Evolutionary conservation across 257 asterid genomes (phyloP).

Genomic region (Nicotiana obtusifolia): DNA sequence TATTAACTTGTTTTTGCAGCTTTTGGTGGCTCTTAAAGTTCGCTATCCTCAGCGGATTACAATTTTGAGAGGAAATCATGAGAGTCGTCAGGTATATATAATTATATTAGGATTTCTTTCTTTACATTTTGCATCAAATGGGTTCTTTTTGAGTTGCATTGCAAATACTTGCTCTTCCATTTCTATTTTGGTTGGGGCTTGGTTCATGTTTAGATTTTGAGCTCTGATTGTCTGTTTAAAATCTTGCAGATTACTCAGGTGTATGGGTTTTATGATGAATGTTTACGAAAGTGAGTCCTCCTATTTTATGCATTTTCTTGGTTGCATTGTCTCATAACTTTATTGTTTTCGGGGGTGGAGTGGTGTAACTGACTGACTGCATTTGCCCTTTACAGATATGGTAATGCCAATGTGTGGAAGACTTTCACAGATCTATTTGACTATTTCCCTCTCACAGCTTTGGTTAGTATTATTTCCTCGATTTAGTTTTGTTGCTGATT

Average conservation of each 20-base stretch:
- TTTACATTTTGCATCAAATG: neutral
- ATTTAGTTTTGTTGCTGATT: neutral
- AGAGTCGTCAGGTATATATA: constrained; percentile 58
- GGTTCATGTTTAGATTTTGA: neutral
- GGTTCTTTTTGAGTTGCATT: neutral
- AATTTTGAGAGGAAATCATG: constrained; percentile 79
- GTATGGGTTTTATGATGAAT: constrained; percentile 52
- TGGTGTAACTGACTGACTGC: constrained; percentile 1
- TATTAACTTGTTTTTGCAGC: constrained; percentile 23
- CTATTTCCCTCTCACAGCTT: constrained; percentile 89
- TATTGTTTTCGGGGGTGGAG: neutral
- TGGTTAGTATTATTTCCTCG: constrained; percentile 50
- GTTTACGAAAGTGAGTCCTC: constrained; percentile 49
- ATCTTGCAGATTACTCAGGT: constrained; percentile 50
- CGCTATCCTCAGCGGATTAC: constrained; percentile 46
- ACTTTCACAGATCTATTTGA: constrained; percentile 86
- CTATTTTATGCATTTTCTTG: neutral
- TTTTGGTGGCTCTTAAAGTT: constrained; percentile 47
- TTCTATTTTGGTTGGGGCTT: neutral
- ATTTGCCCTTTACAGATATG: constrained; percentile 48
- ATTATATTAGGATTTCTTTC: neutral
- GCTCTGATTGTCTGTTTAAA: constrained; percentile 13
- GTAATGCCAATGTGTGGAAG: constrained; percentile 93
- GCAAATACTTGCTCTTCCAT: neutral
- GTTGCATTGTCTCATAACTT: neutral